Evolutionary conservation across 2,329 filamentous ascomycete genomes (phyloP).

Genomic region (Claviceps spartinae): DNA sequence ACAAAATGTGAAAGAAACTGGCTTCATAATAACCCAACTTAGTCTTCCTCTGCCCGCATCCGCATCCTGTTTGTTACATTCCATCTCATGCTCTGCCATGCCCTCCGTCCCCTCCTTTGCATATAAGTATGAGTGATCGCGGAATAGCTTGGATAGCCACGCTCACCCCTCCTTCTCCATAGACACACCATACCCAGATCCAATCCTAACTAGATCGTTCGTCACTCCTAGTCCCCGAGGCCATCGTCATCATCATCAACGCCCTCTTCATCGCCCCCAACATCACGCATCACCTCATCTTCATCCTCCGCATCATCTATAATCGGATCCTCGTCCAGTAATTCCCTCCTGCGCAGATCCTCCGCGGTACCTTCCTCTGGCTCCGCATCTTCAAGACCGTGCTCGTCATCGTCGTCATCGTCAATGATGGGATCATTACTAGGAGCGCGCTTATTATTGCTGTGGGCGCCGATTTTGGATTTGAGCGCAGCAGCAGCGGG

Average conservation of each 20-base stretch:
- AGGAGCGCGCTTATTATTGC: conserved; percentile 21
- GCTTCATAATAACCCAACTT: background rate
- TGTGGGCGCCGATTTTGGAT: conserved; percentile 11
- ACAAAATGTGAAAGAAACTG: background rate
- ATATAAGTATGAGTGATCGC: too few species aligned
- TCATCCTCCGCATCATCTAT: conserved; percentile 22
- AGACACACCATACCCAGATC: too few species aligned
- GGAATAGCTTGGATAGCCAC: too few species aligned
- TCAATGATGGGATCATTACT: conserved; percentile 33
- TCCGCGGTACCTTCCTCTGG: conserved; percentile 46
- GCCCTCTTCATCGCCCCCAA: conserved; percentile 23
- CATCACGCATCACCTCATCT: conserved; percentile 19
- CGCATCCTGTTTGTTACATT: too few species aligned
- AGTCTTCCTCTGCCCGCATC: background rate
- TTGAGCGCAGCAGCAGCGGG: conserved; percentile 8
- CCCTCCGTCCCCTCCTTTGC: too few species aligned
- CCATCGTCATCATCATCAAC: conserved; percentile 26
- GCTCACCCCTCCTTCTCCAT: too few species aligned
- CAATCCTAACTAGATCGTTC: background rate
- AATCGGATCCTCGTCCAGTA: conserved; percentile 36
- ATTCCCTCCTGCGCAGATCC: conserved; percentile 40
- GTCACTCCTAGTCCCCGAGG: conserved; percentile 26
- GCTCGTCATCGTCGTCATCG: conserved; percentile 13
- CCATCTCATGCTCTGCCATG: too few species aligned
- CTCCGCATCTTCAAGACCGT: conserved; percentile 28